Evolutionary conservation across 2,329 filamentous ascomycete species (phyloP).

Genomic region (Dactylellina haptotyla): DNA sequence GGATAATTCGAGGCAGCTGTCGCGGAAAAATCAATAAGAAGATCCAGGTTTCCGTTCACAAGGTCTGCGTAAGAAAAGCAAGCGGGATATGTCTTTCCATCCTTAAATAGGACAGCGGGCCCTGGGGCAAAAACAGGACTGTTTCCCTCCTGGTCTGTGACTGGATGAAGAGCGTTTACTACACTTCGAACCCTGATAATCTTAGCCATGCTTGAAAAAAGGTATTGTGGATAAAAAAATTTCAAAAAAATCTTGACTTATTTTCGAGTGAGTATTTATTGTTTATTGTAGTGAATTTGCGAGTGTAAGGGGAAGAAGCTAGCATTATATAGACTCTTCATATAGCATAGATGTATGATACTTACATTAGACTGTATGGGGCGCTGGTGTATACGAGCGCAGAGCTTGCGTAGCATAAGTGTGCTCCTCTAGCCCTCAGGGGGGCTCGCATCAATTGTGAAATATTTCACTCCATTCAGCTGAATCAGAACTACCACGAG

Average conservation of each 20-base stretch:
- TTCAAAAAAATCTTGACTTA: not conserved
- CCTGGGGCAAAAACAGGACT: conserved; percentile 1
- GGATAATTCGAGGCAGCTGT: not conserved
- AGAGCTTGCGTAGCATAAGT: too few species aligned
- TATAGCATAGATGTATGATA: too few species aligned
- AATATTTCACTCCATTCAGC: too few species aligned
- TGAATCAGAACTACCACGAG: too few species aligned
- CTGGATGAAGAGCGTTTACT: not conserved
- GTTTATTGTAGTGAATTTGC: not conserved
- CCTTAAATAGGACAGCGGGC: not conserved
- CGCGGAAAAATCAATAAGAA: not conserved
- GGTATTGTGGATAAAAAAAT: not conserved
- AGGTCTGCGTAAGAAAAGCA: not conserved
- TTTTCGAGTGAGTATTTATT: not conserved
- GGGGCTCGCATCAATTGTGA: too few species aligned
- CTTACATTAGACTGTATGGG: too few species aligned
- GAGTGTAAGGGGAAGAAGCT: not conserved
- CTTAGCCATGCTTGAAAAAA: not conserved
- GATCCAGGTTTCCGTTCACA: not conserved
- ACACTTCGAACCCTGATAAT: not conserved
- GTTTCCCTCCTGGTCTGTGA: conserved; percentile 1
- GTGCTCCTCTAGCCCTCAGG: too few species aligned
- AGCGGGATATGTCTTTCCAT: conserved; percentile 9
- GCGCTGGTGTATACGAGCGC: too few species aligned
- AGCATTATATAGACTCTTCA: not conserved